Conservation (phyloP, 805 yeast genomes). For the Citeromyces matritensis region DNA sequence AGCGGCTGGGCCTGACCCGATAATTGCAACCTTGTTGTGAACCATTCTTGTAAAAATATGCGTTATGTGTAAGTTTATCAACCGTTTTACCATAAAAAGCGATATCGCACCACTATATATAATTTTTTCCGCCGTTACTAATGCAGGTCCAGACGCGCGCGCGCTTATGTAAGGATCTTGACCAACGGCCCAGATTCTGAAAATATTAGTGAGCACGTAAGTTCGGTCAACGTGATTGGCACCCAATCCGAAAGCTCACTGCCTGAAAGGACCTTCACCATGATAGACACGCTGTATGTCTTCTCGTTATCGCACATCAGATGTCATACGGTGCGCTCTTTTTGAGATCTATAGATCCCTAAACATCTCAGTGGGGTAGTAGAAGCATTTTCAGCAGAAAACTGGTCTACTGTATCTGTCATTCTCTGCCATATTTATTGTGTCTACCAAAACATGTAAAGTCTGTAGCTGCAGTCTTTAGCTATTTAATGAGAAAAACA, state of each 20-base stretch:
- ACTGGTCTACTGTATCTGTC: too few species aligned
- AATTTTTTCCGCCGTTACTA: slow-evolving; percentile 1
- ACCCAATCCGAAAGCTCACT: not conserved
- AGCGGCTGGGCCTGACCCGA: slow-evolving; percentile 98
- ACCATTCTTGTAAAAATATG: slow-evolving; percentile 31
- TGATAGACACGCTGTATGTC: not conserved
- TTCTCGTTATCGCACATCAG: not conserved
- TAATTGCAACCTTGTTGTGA: slow-evolving; percentile 73
- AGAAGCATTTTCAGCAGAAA: too few species aligned
- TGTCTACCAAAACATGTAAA: slow-evolving; percentile 10
- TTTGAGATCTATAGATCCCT: too few species aligned
- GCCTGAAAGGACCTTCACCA: not conserved
- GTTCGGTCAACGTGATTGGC: not conserved
- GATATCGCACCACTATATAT: not conserved
- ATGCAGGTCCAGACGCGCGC: slow-evolving; percentile 1
- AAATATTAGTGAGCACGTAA: not conserved
- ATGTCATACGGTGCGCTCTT: too few species aligned
- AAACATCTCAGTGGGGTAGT: too few species aligned
- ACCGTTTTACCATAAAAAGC: not conserved
- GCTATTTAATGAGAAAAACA: too few species aligned
- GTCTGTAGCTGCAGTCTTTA: too few species aligned
- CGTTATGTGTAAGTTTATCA: not conserved
- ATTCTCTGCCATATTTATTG: not conserved
- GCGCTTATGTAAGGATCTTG: not conserved
- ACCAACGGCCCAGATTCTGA: not conserved